Base-by-base conservation (phyloP, 1,284 basidiomycete genomes). In the Nidula niveotomentosa region DNA sequence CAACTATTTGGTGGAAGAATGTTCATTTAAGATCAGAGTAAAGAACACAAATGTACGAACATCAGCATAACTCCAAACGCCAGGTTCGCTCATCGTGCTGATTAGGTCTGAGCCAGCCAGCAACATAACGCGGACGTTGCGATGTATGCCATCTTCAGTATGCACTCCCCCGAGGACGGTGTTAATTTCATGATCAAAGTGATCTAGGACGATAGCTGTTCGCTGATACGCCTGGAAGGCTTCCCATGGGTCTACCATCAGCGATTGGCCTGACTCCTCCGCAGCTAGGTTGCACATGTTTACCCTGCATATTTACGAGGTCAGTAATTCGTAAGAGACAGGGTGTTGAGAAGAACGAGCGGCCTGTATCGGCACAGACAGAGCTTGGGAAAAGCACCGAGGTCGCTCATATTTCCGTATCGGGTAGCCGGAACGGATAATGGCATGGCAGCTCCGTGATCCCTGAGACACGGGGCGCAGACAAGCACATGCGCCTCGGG, bases 171-270 rank as follows among this genome's bases (percentile, higher is more conserved):
- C 88, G 17, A 86, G 76, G 46, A 87, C 76, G 7, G 85, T 87
- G 72, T 98, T 98, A 66, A 98, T 87, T 76, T 96, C 90, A 68
- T 94, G 84, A 70, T 98, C 91, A 68, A 98, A 96, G 69, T 98
- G 96, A 69, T 98, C 95, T 49, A 98, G 84, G 54, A 98, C 96
- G 49, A 98, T 86, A 33, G 96, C 96, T 1, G 96, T 98, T 56
- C 95, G 90, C 69, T 96, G 93, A 74, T 98, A 98, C 50, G 85
- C 81, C 71, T 96, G 95, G 65, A 94, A 89, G 18, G 94, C 93
- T 73, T 98, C 96, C 96, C 96, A 98, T 17, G 94, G 83, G 70
- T 98, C 96, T 43, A 97, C 91, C 96, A 98, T 98, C 46, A 93
- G 77, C 86, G 87, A 91, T 48, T 79, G 76, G 41, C 86, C 86